Percentiles rank a stretch among this genome's conserved stretches.
Conservation (phyloP, 495 filamentous ascomycete species). For the Penicillium daleae region DNA sequence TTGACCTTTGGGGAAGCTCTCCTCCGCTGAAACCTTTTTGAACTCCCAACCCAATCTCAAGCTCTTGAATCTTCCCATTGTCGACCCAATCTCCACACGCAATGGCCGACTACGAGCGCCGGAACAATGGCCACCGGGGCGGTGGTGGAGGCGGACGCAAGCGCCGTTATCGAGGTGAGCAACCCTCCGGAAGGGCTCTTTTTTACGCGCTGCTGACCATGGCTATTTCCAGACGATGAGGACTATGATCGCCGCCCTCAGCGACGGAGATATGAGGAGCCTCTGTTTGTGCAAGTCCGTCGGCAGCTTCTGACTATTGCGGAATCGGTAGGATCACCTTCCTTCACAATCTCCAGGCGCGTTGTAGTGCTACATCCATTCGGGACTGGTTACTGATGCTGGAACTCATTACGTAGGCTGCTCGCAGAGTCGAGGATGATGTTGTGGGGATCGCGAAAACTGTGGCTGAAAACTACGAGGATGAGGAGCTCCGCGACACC, state of each 20-base stretch:
- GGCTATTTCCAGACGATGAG: constrained; percentile 65
- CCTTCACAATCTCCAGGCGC: constrained; percentile 11
- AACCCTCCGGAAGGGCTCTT: constrained; percentile 10
- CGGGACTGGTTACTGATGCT: constrained; percentile 17
- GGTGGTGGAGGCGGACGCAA: constrained; percentile 67
- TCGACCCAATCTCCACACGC: constrained; percentile 2
- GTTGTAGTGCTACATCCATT: constrained; percentile 5
- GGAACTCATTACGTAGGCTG: constrained; percentile 49
- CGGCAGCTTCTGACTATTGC: constrained; percentile 82
- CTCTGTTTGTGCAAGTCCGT: constrained; percentile 72
- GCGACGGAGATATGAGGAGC: constrained; percentile 78
- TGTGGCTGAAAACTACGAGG: constrained; percentile 78
- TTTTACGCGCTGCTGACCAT: constrained; percentile 16
- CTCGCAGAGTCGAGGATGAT: constrained; percentile 81
- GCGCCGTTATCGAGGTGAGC: constrained; percentile 60
- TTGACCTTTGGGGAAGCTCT: constrained; percentile 10
- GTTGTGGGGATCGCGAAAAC: constrained; percentile 73
- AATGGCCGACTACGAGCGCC: constrained; percentile 79
- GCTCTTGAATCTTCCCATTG: not conserved
- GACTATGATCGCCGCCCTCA: constrained; percentile 73
- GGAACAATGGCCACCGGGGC: constrained; percentile 52
- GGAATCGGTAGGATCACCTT: constrained; percentile 64
- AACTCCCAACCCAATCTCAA: not conserved
- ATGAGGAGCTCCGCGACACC: constrained; percentile 68
- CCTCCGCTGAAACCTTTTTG: constrained; percentile 1